Conservation (phyloP, 1,139 yeast species). For the Taphrina flavorubra region DNA sequence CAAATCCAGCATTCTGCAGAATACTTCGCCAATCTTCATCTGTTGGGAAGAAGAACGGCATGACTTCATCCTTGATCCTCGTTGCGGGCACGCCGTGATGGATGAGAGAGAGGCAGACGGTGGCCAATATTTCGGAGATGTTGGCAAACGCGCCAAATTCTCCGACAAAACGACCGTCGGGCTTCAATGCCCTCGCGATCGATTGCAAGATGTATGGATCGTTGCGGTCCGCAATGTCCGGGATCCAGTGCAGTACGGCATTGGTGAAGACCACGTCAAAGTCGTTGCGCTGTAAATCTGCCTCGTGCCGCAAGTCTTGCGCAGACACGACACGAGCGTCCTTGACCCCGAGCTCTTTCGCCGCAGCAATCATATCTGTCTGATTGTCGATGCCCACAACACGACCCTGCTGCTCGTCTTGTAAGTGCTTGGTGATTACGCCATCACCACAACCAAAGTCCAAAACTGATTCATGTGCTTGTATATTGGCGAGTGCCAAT, state of each 20-base stretch:
- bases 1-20: constrained; percentile 37
- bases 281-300: constrained; percentile 20
- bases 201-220: constrained; percentile 29
- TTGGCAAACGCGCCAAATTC: constrained; percentile 42
- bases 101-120: constrained; percentile 22
- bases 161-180: constrained; percentile 40
- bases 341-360: constrained; percentile 20
- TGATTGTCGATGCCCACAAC: constrained; percentile 40
- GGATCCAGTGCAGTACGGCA: constrained; percentile 42
- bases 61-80: constrained; percentile 28
- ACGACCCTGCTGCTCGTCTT: constrained; percentile 27
- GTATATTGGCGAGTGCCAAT: constrained; percentile 17
- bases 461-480: constrained; percentile 33
- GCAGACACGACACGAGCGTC: constrained; percentile 31
- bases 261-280: constrained; percentile 41
- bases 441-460: constrained; percentile 43
- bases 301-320: constrained; percentile 11
- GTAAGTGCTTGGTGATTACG: constrained; percentile 32
- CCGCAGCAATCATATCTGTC: constrained; percentile 32
- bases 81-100: constrained; percentile 29
- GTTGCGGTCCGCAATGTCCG: constrained; percentile 23
- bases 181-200: constrained; percentile 32
- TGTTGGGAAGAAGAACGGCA: constrained; percentile 38
- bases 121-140: constrained; percentile 30
- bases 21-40: constrained; percentile 15